Base-by-base conservation (phyloP, 2,329 filamentous ascomycete genomes). In the Colletotrichum spinosum region DNA sequence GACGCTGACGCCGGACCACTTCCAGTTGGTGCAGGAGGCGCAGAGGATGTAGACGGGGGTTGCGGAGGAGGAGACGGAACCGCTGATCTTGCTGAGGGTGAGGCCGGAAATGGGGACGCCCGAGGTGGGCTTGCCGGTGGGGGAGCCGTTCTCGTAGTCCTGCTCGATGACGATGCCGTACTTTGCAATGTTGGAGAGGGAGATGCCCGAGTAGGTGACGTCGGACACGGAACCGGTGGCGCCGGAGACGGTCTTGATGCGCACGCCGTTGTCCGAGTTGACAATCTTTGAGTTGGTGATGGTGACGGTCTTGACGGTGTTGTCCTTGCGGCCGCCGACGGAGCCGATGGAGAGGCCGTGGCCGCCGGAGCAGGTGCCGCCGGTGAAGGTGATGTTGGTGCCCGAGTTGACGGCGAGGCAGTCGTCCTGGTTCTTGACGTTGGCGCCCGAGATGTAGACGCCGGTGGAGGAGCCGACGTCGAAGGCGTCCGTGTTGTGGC, bases 341-440 rank as follows among this genome's bases (percentile, higher is more conserved):
- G 76, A 79, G 35, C 80, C 80, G 50, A 80, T 82, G 12, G 78
- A 80, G 8, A 82, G 73, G 39, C 80, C 80, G 64, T 81, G 80
- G 3, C 80, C 80, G 41, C 80, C 79, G 33, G 74, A 79, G 76
- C 83, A 84, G 70, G 75, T 72, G 8, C 80, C 76, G 46, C 73
- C 76, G 25, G 74, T 79, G 73, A 84, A 83, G 55, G 76, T 79
- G 67, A 85, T 84, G 70, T 82, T 75, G 35, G 74, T 79, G 2
- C 82, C 83, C 2, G 83, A 86, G 77, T 87, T 89, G 67, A 86
- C 72, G 34, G 86, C 86, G 8, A 89, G 78, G 69, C 86, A 89
- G 71, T 89, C 86, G 64, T 89, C 86, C 75, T 89, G 86, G 78
- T 88, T 89, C 72, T 85, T 81, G 59, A 89, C 79, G 39, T 77